Conservation (phyloP, 2,329 filamentous ascomycete genomes). For the Fusarium scirpi region DNA sequence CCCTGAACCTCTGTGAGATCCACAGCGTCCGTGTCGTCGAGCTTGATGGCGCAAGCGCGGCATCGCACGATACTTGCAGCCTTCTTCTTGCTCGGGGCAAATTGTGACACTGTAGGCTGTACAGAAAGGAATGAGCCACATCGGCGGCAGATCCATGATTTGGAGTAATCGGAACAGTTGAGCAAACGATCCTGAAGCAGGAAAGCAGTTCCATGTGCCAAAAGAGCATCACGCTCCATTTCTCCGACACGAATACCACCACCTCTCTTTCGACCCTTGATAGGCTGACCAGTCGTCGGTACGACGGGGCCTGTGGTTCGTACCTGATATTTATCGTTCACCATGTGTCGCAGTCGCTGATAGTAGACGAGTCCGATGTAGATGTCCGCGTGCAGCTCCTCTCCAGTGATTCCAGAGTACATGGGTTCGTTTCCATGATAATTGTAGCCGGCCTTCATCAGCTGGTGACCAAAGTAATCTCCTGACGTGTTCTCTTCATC, state of each 20-base stretch:
- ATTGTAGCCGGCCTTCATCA: conserved; percentile 95
- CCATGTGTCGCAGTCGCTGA: conserved; percentile 98
- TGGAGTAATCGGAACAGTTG: conserved; percentile 95
- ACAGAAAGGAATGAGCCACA: conserved; percentile 94
- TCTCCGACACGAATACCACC: conserved; percentile 99
- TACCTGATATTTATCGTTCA: conserved; percentile 99
- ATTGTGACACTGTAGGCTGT: conserved; percentile 79
- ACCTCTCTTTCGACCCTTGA: conserved; percentile 95
- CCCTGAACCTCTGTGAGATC: conserved; percentile 61
- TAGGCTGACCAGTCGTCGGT: conserved; percentile 90
- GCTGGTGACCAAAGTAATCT: conserved; percentile 95
- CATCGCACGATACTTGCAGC: conserved; percentile 80
- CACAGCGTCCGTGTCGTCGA: conserved; percentile 60
- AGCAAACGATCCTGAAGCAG: conserved; percentile 93
- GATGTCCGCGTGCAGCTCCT: conserved; percentile 94
- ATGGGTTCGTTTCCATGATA: conserved; percentile 99
- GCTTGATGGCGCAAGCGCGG: conserved; percentile 76
- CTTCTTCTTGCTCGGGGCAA: conserved; percentile 70
- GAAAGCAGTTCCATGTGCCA: conserved; percentile 96
- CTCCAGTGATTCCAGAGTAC: conserved; percentile 96
- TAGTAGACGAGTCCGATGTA: conserved; percentile 98
- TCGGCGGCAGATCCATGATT: conserved; percentile 86
- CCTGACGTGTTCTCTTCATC: conserved; percentile 91
- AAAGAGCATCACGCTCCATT: conserved; percentile 96
- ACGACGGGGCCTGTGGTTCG: conserved; percentile 95